phyloP scores from a whole-genome alignment of 352 stramenopile genomes.

The Globisporangium solare region DNA sequence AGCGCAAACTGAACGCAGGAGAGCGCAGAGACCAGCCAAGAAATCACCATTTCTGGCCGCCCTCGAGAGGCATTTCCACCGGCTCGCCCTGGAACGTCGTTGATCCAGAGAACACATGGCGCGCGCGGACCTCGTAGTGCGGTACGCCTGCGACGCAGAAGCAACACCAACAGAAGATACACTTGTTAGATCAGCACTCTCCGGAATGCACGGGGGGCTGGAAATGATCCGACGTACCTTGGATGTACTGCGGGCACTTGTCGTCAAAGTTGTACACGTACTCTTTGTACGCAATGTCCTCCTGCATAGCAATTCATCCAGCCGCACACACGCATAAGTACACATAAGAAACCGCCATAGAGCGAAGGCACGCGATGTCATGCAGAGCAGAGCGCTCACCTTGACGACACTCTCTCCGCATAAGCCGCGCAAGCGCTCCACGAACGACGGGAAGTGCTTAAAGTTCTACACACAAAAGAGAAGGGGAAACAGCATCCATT shows the following conservation, averaged over 20 bases:
- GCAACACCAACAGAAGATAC: not conserved
- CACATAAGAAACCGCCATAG: not conserved
- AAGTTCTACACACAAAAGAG: conserved; percentile 45
- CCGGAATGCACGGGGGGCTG: too few relatives aligned
- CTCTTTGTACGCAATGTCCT: conserved; percentile 86
- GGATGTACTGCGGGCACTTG: conserved; percentile 84
- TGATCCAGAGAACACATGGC: conserved; percentile 78
- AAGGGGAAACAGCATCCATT: not conserved
- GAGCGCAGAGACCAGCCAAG: not conserved
- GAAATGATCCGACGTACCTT: conserved; percentile 24
- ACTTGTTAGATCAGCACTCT: not conserved
- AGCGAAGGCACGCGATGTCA: too few relatives aligned
- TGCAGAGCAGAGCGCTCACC: conserved; percentile 19
- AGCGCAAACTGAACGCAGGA: not conserved
- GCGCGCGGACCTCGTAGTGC: conserved; percentile 77
- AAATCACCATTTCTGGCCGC: conserved; percentile 73
- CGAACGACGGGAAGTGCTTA: conserved; percentile 78
- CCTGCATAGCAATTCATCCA: conserved; percentile 19
- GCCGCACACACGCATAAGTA: not conserved
- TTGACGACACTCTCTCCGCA: conserved; percentile 82
- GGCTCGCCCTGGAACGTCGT: conserved; percentile 76
- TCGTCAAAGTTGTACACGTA: conserved; percentile 89
- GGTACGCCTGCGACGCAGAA: conserved; percentile 40
- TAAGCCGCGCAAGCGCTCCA: conserved; percentile 69
- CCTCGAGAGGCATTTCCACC: conserved; percentile 70